Base-by-base conservation (phyloP, 345 rosid genomes). In the Barbarea vulgaris region DNA sequence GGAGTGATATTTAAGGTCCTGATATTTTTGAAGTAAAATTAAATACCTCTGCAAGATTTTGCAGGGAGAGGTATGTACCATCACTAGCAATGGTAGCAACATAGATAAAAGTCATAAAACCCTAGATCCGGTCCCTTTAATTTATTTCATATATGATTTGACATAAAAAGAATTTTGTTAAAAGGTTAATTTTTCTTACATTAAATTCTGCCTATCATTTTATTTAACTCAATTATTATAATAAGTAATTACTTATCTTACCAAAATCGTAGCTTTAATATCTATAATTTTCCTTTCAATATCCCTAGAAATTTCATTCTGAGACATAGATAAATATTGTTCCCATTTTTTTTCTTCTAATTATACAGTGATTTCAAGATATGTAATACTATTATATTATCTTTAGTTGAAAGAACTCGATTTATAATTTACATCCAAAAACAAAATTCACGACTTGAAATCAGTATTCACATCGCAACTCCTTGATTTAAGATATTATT, bases 11-110 rank as follows among this genome's bases (percentile, higher is more conserved):
- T 78, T 65, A 52, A 65, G 41, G 77, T 39, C 52, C n/a, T 37
- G 56, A 72, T 72, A 55, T 70, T 54, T 17, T 28, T 37, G 70
- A 77, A 71, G 14, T 33, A 65, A 57, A 62, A 66, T 66, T 77
- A 39, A 77, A 64, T 71, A 70, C 72, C 68, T 55, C 81, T 78
- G 69, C 73, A 78, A 71, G 50, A 66, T 66, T 78, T 65, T 58
- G 64, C 77, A 78, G 81, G 42, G 81, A 18, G 67, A 33, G 48
- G 75, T 50, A 25, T 72, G 77, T 72, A 72, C 73, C 72, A 72
- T 77, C 81, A 65, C 30, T 51, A 64, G 72, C 53, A 64, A n/a
- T 56, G 48, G 71, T 51, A 70, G 80, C 70, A 70, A 54, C 64
- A 63, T 47, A 55, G 71, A 70, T 56, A 70, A 69, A 70, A 70